These are phyloP conservation scores for Cordyceps fumosorosea DNA, from an alignment of 2,329 filamentous ascomycete genomes.

Conservation along the genomic window DNA sequence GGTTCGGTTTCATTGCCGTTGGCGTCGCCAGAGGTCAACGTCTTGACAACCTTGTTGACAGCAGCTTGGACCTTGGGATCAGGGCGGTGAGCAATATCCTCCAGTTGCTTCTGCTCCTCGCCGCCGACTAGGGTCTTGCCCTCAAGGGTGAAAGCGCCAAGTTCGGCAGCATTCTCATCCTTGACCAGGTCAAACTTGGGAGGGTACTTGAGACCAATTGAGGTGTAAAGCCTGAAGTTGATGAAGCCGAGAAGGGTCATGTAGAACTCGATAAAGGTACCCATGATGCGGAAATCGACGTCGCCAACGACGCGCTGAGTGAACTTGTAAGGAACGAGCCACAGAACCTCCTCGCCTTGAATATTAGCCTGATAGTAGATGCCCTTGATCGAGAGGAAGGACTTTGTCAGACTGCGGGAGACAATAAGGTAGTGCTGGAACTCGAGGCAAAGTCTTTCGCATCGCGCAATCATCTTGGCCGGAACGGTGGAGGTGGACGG, in stretches of 20 bases:
- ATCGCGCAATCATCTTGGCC: slow-evolving; percentile 90
- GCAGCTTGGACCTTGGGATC: slow-evolving; percentile 58
- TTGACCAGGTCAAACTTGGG: slow-evolving; percentile 84
- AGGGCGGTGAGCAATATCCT: slow-evolving; percentile 41
- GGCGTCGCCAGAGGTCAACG: slow-evolving; percentile 53
- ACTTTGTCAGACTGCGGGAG: slow-evolving; percentile 86
- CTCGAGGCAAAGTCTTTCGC: slow-evolving; percentile 87
- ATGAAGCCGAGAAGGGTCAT: slow-evolving; percentile 92
- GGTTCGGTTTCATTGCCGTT: slow-evolving; percentile 25
- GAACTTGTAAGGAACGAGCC: slow-evolving; percentile 97
- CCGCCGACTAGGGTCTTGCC: slow-evolving; percentile 55
- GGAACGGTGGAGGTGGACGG: slow-evolving; percentile 85
- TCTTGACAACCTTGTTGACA: slow-evolving; percentile 62
- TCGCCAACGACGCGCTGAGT: slow-evolving; percentile 91
- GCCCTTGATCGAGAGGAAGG: slow-evolving; percentile 96
- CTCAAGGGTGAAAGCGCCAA: slow-evolving; percentile 87
- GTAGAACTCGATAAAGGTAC: slow-evolving; percentile 98
- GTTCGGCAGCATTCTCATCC: slow-evolving; percentile 83
- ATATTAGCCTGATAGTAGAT: slow-evolving; percentile 99
- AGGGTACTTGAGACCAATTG: slow-evolving; percentile 86
- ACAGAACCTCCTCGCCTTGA: slow-evolving; percentile 92
- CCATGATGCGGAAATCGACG: slow-evolving; percentile 98
- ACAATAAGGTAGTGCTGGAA: slow-evolving; percentile 97
- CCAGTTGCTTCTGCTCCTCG: slow-evolving; percentile 45
- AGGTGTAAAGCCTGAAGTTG: slow-evolving; percentile 91